A percentile compares a stretch with the other conserved stretches of the same genome.
Conservation (phyloP, 768 basidiomycete genomes). For the Tylopilus sp. region DNA sequence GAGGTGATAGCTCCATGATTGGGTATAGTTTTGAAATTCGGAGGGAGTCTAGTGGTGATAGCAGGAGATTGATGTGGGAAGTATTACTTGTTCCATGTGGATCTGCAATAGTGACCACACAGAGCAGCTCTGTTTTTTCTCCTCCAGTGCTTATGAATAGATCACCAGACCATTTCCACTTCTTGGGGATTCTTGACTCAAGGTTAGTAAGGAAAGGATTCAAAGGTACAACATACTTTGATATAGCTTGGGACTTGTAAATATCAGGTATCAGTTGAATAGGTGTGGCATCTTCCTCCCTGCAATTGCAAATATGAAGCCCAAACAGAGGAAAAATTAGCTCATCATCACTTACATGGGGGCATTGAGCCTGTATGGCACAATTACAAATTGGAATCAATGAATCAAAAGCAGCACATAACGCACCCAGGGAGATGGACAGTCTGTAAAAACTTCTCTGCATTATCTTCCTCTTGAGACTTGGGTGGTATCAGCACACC, state of each 20-base stretch:
- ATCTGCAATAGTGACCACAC: constrained; percentile 48
- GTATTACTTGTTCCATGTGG: constrained; percentile 40
- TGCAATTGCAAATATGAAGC: constrained; percentile 4
- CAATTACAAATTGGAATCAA: not conserved
- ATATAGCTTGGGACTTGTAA: constrained; percentile 16
- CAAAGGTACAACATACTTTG: constrained; percentile 22
- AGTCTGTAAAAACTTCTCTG: constrained; percentile 26
- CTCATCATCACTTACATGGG: constrained; percentile 22
- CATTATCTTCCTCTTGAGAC: constrained; percentile 16
- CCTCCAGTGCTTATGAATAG: constrained; percentile 41
- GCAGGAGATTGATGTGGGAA: constrained; percentile 47
- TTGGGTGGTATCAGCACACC: constrained; percentile 17
- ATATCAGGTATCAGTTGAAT: constrained; percentile 4
- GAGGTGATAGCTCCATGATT: constrained; percentile 40
- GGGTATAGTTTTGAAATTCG: constrained; percentile 47
- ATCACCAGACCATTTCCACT: constrained; percentile 65
- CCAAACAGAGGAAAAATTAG: not conserved
- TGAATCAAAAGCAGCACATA: not conserved
- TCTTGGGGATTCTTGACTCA: constrained; percentile 47
- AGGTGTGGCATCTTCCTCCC: constrained; percentile 11
- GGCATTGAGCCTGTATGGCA: constrained; percentile 16
- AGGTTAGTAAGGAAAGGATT: constrained; percentile 3
- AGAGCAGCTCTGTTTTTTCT: constrained; percentile 41
- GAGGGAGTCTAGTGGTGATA: constrained; percentile 41
- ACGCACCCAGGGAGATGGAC: constrained; percentile 26